These are phyloP conservation scores for Scutellaria barbata DNA, from an alignment of 257 asterid genomes.

Conservation along the genomic window DNA sequence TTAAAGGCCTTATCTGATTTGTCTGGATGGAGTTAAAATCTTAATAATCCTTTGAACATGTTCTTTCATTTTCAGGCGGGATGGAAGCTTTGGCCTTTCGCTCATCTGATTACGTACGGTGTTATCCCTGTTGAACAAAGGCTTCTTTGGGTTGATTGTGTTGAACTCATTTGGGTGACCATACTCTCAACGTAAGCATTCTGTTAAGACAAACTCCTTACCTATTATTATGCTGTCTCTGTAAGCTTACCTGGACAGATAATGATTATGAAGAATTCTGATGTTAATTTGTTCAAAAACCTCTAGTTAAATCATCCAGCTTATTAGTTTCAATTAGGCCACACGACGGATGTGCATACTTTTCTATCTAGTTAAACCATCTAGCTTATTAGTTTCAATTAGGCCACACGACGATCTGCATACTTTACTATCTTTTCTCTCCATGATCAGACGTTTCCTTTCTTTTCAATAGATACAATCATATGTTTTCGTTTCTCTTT, in stretches of 20 bases:
- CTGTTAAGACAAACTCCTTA: no score
- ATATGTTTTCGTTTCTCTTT: no score
- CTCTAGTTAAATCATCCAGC: not conserved
- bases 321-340: no score
- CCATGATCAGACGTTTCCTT: no score
- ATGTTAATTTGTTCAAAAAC: not conserved
- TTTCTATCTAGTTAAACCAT: not conserved
- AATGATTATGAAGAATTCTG: not conserved
- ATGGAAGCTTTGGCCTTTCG: conserved; percentile 98
- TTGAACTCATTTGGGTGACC: conserved; percentile 92
- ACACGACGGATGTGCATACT: no score
- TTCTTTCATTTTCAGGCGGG: conserved; percentile 62
- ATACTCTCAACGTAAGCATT: conserved; percentile 75
- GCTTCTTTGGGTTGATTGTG: conserved; percentile 91
- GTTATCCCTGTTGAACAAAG: conserved; percentile 85
- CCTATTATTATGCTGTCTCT: no score
- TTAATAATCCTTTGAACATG: not conserved
- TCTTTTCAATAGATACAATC: no score
- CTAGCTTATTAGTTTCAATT: no score
- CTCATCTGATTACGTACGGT: conserved; percentile 83
- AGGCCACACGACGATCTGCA: no score
- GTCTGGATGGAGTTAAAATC: no score
- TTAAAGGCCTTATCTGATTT: not conserved
- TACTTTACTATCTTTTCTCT: no score
- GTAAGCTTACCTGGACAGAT: not conserved